Evolutionary conservation across 2,329 filamentous ascomycete species (phyloP).

Genomic region (Uncinocarpus reesii): DNA sequence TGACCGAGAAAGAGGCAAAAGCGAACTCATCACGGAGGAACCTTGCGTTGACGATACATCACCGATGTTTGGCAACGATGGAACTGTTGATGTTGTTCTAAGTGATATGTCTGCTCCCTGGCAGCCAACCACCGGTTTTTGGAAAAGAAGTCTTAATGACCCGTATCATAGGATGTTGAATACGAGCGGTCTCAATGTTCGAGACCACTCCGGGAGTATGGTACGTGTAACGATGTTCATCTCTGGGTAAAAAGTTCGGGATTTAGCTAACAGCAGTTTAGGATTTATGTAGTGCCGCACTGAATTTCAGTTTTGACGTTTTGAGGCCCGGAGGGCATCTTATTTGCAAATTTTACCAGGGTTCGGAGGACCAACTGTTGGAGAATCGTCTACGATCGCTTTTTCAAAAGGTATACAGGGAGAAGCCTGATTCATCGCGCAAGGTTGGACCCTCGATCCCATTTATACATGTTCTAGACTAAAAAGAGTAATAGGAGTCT

Average conservation of each 20-base stretch:
- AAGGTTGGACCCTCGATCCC: slow-evolving; percentile 46
- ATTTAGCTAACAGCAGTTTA: slow-evolving; percentile 30
- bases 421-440: slow-evolving; percentile 86
- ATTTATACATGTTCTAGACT: slow-evolving; percentile 5
- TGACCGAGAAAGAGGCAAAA: slow-evolving; percentile 24
- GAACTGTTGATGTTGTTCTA: slow-evolving; percentile 78
- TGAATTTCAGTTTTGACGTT: slow-evolving; percentile 76
- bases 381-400: slow-evolving; percentile 64
- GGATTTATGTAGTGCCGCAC: slow-evolving; percentile 81
- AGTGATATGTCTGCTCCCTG: slow-evolving; percentile 99
- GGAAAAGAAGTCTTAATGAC: slow-evolving; percentile 85
- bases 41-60: slow-evolving; percentile 22
- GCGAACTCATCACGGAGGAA: slow-evolving; percentile 20
- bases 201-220: slow-evolving; percentile 90
- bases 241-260: slow-evolving; percentile 1
- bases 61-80: slow-evolving; percentile 20
- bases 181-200: slow-evolving; percentile 76
- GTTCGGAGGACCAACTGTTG: slow-evolving; percentile 68
- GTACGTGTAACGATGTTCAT: slow-evolving; percentile 43
- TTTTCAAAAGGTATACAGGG: slow-evolving; percentile 69
- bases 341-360: slow-evolving; percentile 96
- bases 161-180: slow-evolving; percentile 99
- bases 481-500: slow-evolving; percentile 51
- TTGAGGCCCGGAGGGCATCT: slow-evolving; percentile 77
- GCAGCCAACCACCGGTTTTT: slow-evolving; percentile 67